Evolutionary conservation across 2,329 filamentous ascomycete species (phyloP).

Genomic region (Colletotrichum orbiculare): DNA sequence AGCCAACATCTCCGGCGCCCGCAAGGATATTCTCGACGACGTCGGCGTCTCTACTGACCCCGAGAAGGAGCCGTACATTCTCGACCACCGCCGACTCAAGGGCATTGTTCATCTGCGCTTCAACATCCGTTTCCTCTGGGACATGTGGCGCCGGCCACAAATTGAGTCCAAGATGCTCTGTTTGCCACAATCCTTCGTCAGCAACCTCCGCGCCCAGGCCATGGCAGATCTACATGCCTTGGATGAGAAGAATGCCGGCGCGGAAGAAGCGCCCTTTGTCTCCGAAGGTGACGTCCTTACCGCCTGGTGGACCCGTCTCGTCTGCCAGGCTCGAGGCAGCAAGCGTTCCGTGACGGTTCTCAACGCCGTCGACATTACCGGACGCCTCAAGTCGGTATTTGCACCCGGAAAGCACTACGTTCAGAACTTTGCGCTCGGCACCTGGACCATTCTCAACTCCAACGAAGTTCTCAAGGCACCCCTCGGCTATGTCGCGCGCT

Average conservation of each 20-base stretch:
- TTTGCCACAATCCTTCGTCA: slow-evolving; percentile 48
- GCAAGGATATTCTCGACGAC: slow-evolving; percentile 48
- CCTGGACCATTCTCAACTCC: slow-evolving; percentile 40
- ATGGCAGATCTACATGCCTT: slow-evolving; percentile 42
- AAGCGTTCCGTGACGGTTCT: slow-evolving; percentile 41
- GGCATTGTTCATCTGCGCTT: slow-evolving; percentile 46
- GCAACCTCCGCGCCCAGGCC: slow-evolving; percentile 45
- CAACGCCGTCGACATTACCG: slow-evolving; percentile 43
- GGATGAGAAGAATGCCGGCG: slow-evolving; percentile 27
- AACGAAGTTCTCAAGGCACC: slow-evolving; percentile 38
- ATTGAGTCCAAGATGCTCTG: slow-evolving; percentile 51
- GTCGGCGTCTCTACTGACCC: slow-evolving; percentile 38
- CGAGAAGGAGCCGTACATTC: slow-evolving; percentile 42
- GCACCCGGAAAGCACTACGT: slow-evolving; percentile 38
- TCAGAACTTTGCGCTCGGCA: slow-evolving; percentile 42
- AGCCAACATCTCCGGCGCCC: slow-evolving; percentile 46
- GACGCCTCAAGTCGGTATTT: slow-evolving; percentile 39
- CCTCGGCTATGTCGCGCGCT: slow-evolving; percentile 44
- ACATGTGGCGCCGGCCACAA: slow-evolving; percentile 44
- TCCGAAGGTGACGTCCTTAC: slow-evolving; percentile 59
- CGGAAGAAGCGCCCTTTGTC: slow-evolving; percentile 47
- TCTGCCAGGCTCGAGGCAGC: slow-evolving; percentile 32
- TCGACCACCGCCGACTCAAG: slow-evolving; percentile 41
- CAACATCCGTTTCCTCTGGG: slow-evolving; percentile 47
- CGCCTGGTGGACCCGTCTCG: slow-evolving; percentile 50